Evolutionary conservation across 2,329 filamentous ascomycete species (phyloP).

Genomic region (Dryadomyces sulphureus): DNA sequence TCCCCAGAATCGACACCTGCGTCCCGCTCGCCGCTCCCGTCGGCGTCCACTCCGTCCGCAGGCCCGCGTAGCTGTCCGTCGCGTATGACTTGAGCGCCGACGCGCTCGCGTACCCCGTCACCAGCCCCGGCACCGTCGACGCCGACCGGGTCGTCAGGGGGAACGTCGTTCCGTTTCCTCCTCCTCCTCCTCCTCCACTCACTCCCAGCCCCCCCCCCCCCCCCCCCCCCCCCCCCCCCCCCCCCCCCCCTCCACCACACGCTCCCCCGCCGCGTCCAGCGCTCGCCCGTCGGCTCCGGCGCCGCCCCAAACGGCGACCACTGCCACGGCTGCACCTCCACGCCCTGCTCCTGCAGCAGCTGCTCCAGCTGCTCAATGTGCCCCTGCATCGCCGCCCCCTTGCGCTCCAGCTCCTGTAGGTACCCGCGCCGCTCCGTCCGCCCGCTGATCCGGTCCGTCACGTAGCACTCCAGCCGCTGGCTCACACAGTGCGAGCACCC

Average conservation of each 20-base stretch:
- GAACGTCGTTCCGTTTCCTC: not conserved
- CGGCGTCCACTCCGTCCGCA: constrained; percentile 45
- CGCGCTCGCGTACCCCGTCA: constrained; percentile 14
- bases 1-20: constrained; percentile 62
- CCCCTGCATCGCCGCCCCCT: constrained; percentile 51
- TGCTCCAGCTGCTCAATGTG: constrained; percentile 56
- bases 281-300: constrained; percentile 15
- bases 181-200: not conserved
- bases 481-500: constrained; percentile 72
- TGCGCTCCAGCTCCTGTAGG: constrained; percentile 58
- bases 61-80: constrained; percentile 52
- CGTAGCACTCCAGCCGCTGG: constrained; percentile 64
- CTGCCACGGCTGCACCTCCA: constrained; percentile 42
- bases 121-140: not conserved
- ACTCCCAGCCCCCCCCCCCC: not conserved
- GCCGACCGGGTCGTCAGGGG: not conserved
- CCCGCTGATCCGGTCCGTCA: constrained; percentile 76
- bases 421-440: constrained; percentile 68
- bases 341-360: constrained; percentile 45
- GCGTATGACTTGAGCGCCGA: constrained; percentile 24
- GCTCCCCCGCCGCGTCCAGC: constrained; percentile 22
- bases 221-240: not conserved
- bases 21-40: constrained; percentile 64
- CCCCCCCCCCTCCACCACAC: constrained; percentile 15
- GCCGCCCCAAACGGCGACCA: constrained; percentile 17